These are phyloP conservation scores for Boletellus ananas DNA, from an alignment of 768 basidiomycete genomes.

Conservation along the genomic window DNA sequence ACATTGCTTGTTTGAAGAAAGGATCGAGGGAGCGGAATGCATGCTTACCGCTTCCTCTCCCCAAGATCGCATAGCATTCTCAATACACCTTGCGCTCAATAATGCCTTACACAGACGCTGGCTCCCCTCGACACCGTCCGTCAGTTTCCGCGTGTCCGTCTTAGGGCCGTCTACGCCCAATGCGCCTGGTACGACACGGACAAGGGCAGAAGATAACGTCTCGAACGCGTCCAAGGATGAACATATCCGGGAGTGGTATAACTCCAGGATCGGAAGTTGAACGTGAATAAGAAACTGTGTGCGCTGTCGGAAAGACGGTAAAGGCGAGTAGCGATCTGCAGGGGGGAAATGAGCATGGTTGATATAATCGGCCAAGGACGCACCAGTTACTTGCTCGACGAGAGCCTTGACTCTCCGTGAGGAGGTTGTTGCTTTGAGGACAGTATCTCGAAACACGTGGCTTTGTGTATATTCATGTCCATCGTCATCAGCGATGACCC, in stretches of 20 bases:
- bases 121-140: slow-evolving; percentile 79
- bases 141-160: slow-evolving; percentile 59
- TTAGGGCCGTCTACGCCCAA: slow-evolving; percentile 49
- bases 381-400: slow-evolving; percentile 89
- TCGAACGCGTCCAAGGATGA: slow-evolving; percentile 93
- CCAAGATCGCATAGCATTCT: slow-evolving; percentile 71
- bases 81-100: slow-evolving; percentile 74
- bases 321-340: slow-evolving; percentile 84
- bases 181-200: slow-evolving; percentile 90
- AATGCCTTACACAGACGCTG: slow-evolving; percentile 83
- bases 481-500: slow-evolving; percentile 74
- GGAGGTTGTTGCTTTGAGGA: slow-evolving; percentile 73
- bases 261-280: slow-evolving; percentile 79
- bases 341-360: background rate
- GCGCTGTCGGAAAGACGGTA: slow-evolving; percentile 74
- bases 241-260: slow-evolving; percentile 73
- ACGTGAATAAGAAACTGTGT: slow-evolving; percentile 80
- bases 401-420: slow-evolving; percentile 80
- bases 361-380: slow-evolving; percentile 11
- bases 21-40: background rate
- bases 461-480: slow-evolving; percentile 39
- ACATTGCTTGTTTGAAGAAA: slow-evolving; percentile 3
- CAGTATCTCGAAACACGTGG: slow-evolving; percentile 23
- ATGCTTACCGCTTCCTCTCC: slow-evolving; percentile 80
- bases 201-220: slow-evolving; percentile 79